Conservation (phyloP, 768 basidiomycete genomes). For the Pulveroboletus frians region DNA sequence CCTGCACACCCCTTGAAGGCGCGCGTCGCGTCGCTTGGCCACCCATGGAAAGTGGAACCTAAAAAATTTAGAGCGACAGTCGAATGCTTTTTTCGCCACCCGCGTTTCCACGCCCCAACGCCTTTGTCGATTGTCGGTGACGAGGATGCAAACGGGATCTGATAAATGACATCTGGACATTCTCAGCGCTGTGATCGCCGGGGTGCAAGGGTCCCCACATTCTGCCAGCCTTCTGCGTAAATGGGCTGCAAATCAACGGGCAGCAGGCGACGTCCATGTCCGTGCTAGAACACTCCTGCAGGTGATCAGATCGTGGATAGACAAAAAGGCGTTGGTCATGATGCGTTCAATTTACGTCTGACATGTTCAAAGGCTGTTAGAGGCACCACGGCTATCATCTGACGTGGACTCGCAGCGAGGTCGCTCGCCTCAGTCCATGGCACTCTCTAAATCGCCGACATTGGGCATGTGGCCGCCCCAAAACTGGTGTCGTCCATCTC, state of each 20-base stretch:
- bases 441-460: not conserved
- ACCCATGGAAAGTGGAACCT: not conserved
- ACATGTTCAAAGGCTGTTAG: constrained; percentile 5
- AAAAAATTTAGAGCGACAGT: constrained; percentile 2
- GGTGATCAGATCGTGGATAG: not conserved
- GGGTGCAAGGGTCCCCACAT: too few species aligned
- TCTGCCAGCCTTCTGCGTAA: constrained; percentile 1
- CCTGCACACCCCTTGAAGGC: too few species aligned
- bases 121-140: too few species aligned
- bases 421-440: not conserved
- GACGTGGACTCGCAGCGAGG: constrained; percentile 2
- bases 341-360: constrained; percentile 21
- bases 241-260: constrained; percentile 6
- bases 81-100: not conserved
- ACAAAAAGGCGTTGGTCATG: constrained; percentile 1
- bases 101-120: too few species aligned
- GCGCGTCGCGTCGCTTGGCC: too few species aligned
- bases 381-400: not conserved
- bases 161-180: too few species aligned
- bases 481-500: constrained; percentile 5
- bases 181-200: too few species aligned
- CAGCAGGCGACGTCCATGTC: not conserved
- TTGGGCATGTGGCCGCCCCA: constrained; percentile 25
- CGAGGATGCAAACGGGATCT: not conserved
- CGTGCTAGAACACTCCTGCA: not conserved